Base-by-base conservation (phyloP, 2,329 filamentous ascomycete genomes). In the Thielaviopsis ethacetica region DNA sequence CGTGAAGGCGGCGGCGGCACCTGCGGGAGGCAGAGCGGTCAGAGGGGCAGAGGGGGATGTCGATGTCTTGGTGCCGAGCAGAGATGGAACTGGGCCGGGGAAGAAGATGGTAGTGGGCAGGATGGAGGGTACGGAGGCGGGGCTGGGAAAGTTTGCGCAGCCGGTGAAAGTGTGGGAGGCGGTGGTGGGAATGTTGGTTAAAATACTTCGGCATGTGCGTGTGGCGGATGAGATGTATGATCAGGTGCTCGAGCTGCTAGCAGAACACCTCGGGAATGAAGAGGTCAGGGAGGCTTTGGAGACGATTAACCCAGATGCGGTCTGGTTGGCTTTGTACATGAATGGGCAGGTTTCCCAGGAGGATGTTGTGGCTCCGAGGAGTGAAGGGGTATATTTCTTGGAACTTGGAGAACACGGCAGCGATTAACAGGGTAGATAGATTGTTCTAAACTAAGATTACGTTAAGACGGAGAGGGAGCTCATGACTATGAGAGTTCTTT, bases 151-250 rank as follows among this genome's bases (percentile, higher is more conserved):
- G 58, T 85, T 85, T 66, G 75, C 83, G 0, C 82, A 84, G 53
- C 76, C 76, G 0, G 76, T 75, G 22, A 79, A 82, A 69, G 72
- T 84, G 1, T 88, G 86, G 84, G 78, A 81, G 27, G 81, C 81
- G 1, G 71, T 82, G 7, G 71, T 84, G 19, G 68, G 69, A 22
- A 70, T 89, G 44, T 68, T 93, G 19, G 75, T 77, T 27, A 72
- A 76, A 1, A 71, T 90, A n/a, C 76, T 84, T 3, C 72, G 74
- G 21, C 74, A 82, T 65, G 84, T 90, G 7, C 72, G 73, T 6
- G 66, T 91, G n/a, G 76, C 82, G 5, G 84, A 87, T 27, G 78
- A 79, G 52, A 76, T 83, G 63, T 87, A 90, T 67, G 87, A 91
- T 63, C 79, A 88, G 57, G 77, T 87, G 13, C 67, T 91, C 51